Percentiles rank a stretch among this genome's conserved stretches.
phyloP scores from a whole-genome alignment of 2,329 filamentous ascomycete genomes.

The Pseudogymnoascus sp. region DNA sequence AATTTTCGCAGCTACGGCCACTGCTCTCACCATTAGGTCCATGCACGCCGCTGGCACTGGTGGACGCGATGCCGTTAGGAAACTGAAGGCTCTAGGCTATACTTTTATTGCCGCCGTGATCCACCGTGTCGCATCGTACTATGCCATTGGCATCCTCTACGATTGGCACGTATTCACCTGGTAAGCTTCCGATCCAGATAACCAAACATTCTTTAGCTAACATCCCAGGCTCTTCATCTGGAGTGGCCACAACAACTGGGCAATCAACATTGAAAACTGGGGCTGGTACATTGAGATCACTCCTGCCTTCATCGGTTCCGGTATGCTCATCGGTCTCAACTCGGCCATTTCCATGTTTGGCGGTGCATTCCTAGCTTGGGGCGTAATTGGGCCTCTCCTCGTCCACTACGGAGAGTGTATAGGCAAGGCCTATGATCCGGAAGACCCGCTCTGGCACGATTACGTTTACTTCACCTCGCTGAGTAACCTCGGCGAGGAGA shows the following conservation, averaged over 20 bases:
- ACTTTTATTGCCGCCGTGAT: slow-evolving; percentile 44
- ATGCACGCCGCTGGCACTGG: slow-evolving; percentile 52
- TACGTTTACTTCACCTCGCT: slow-evolving; percentile 36
- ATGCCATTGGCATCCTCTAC: slow-evolving; percentile 53
- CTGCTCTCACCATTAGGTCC: slow-evolving; percentile 54
- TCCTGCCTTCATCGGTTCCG: slow-evolving; percentile 51
- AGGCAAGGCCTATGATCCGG: slow-evolving; percentile 28
- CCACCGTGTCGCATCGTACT: slow-evolving; percentile 51
- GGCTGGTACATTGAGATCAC: slow-evolving; percentile 54
- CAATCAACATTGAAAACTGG: slow-evolving; percentile 52
- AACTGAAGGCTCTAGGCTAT: slow-evolving; percentile 47
- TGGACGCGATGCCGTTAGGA: slow-evolving; percentile 44
- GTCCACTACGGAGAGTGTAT: slow-evolving; percentile 45
- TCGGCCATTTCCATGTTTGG: slow-evolving; percentile 50
- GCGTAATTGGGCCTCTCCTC: slow-evolving; percentile 49
- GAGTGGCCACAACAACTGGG: slow-evolving; percentile 43
- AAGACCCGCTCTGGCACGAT: slow-evolving; percentile 38
- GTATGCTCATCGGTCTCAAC: slow-evolving; percentile 46
- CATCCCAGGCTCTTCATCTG: slow-evolving; percentile 46
- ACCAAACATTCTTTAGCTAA: slow-evolving; percentile 16
- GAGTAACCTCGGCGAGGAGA: slow-evolving; percentile 32
- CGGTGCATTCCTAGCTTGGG: slow-evolving; percentile 40
- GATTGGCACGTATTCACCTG: slow-evolving; percentile 49
- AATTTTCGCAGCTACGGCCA: slow-evolving; percentile 40
- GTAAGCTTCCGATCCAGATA: slow-evolving; percentile 17